A percentile compares a stretch with the other conserved stretches of the same genome.
These are phyloP conservation scores for Naegleria fowleri DNA, from an alignment of 208 protist species.

Conservation along the genomic window DNA sequence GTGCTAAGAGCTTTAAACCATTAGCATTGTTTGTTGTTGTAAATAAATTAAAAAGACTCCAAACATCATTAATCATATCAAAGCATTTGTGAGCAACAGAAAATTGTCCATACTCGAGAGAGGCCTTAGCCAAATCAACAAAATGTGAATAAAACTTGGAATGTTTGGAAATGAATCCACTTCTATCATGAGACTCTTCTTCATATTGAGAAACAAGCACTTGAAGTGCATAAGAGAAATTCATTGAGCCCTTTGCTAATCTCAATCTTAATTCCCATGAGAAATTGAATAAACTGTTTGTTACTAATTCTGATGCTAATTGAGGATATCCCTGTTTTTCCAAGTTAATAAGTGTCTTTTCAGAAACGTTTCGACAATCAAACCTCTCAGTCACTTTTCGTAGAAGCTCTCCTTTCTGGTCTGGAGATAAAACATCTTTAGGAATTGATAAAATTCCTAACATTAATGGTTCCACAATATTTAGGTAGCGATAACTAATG, in stretches of 20 bases:
- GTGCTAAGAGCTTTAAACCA: background rate
- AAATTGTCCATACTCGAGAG: conserved; percentile 20
- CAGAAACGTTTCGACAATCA: conserved; percentile 13
- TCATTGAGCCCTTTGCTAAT: background rate
- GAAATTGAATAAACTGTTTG: background rate
- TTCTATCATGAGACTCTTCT: background rate
- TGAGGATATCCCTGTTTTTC: background rate
- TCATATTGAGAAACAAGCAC: background rate
- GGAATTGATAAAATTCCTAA: background rate
- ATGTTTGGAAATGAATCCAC: background rate
- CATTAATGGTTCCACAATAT: background rate
- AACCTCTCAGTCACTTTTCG: background rate
- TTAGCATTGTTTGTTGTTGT: background rate
- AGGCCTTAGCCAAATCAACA: background rate
- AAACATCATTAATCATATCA: conserved; percentile 8
- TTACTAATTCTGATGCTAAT: conserved; percentile 18
- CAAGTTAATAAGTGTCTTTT: background rate
- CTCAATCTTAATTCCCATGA: conserved; percentile 22
- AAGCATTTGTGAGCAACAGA: background rate
- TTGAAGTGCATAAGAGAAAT: background rate
- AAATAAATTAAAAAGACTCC: conserved; percentile 2
- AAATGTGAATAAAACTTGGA: background rate
- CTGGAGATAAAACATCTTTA: background rate
- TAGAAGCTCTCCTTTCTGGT: background rate
- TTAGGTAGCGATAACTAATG: background rate